A percentile compares a stretch with the other conserved stretches of the same genome.
phyloP scores from a whole-genome alignment of 805 yeast species.

The Wickerhamiella alocasiicola region DNA sequence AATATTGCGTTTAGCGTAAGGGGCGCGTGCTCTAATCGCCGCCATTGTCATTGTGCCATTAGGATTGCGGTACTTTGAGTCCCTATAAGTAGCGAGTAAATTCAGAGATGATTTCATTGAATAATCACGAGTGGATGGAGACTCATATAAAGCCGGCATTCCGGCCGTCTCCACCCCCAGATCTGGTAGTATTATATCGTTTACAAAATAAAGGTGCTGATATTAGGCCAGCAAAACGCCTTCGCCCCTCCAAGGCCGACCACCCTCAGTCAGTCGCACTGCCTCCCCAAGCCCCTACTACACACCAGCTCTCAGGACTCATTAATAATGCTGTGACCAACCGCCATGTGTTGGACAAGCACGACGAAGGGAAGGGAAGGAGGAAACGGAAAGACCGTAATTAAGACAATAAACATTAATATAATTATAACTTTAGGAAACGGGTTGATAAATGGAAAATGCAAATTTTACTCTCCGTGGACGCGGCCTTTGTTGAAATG shows the following conservation, averaged over 20 bases:
- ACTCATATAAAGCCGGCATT: not conserved
- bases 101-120: slow-evolving; percentile 6
- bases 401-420: not conserved
- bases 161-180: slow-evolving; percentile 1
- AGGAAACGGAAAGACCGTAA: not conserved
- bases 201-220: not conserved
- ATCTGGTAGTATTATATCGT: slow-evolving; percentile 5
- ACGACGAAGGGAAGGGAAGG: not conserved
- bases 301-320: not conserved
- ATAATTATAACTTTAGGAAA: no score
- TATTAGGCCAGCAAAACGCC: no score
- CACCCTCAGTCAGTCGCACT: not conserved
- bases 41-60: slow-evolving; percentile 90
- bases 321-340: not conserved
- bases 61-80: slow-evolving; percentile 39
- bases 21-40: slow-evolving; percentile 76
- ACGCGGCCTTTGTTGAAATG: slow-evolving; percentile 37
- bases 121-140: slow-evolving; percentile 2
- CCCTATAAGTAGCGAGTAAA: slow-evolving; percentile 6
- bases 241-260: not conserved
- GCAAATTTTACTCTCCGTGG: slow-evolving; percentile 4
- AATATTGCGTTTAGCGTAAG: slow-evolving; percentile 70
- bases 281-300: not conserved
- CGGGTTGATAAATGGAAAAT: not conserved
- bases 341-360: not conserved